Conservation (phyloP, 1,284 basidiomycete genomes). For the Puccinia polysora region DNA sequence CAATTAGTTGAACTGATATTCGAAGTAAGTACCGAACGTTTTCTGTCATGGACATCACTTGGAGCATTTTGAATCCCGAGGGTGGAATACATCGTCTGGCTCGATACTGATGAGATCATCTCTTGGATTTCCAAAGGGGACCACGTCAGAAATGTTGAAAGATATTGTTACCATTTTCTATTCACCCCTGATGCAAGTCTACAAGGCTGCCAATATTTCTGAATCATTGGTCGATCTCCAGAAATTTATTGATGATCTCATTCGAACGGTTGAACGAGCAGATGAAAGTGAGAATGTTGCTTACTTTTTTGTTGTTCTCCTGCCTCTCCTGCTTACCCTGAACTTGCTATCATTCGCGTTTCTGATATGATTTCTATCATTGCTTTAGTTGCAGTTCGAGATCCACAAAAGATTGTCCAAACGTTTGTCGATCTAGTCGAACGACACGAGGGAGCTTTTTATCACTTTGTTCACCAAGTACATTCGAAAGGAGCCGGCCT, state of each 20-base stretch:
- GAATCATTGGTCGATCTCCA: conserved; percentile 89
- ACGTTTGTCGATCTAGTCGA: conserved; percentile 89
- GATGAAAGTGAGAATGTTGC: conserved; percentile 72
- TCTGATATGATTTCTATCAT: background rate
- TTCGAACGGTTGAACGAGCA: conserved; percentile 83
- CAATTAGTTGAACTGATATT: conserved; percentile 90
- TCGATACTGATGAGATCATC: background rate
- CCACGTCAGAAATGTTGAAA: conserved; percentile 88
- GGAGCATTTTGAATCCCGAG: background rate
- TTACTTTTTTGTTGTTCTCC: conserved; percentile 12
- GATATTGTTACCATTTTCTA: conserved; percentile 99
- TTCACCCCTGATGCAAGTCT: conserved; percentile 93
- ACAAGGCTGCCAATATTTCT: conserved; percentile 92
- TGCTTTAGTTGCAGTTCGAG: conserved; percentile 68
- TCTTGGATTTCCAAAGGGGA: conserved; percentile 61
- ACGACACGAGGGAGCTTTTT: conserved; percentile 92
- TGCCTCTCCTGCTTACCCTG: conserved; percentile 10
- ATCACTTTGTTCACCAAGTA: conserved; percentile 95
- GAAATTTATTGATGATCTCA: conserved; percentile 90
- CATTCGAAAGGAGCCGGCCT: conserved; percentile 93
- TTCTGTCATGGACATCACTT: too few relatives aligned
- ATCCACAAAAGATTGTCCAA: conserved; percentile 81
- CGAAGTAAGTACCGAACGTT: conserved; percentile 61
- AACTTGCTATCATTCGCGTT: background rate
- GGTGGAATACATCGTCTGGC: background rate